Conservation (phyloP, 202 grass and related monocot species). For the Panicum hallii region DNA sequence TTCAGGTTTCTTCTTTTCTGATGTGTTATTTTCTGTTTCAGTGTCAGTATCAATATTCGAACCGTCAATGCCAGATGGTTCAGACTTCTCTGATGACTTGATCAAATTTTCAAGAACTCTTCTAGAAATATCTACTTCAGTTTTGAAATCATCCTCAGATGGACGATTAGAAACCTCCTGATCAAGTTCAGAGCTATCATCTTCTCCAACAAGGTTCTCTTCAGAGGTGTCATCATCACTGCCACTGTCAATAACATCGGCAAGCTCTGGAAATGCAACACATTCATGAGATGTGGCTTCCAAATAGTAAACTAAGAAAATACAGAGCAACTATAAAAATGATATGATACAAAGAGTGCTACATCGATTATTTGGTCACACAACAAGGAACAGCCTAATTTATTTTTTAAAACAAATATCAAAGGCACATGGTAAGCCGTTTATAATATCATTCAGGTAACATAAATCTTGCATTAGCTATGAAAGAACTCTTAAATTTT, state of each 20-base stretch:
- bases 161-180: slow-evolving; percentile 49
- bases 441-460: slow-evolving; percentile 27
- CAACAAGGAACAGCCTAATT: not conserved
- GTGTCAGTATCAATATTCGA: slow-evolving; percentile 58
- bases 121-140: slow-evolving; percentile 80
- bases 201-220: slow-evolving; percentile 58
- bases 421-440: not conserved
- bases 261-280: slow-evolving; percentile 55
- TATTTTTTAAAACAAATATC: slow-evolving; percentile 19
- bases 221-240: slow-evolving; percentile 62
- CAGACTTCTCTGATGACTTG: slow-evolving; percentile 64
- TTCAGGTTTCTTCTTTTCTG: slow-evolving; percentile 49
- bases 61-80: slow-evolving; percentile 47
- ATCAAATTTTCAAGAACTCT: slow-evolving; percentile 89
- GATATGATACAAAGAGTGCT: not conserved
- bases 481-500: not conserved
- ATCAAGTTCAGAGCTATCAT: slow-evolving; percentile 49
- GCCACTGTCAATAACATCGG: slow-evolving; percentile 50
- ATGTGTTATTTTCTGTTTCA: slow-evolving; percentile 49
- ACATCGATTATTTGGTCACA: slow-evolving; percentile 13
- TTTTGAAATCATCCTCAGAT: slow-evolving; percentile 64
- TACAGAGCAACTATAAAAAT: slow-evolving; percentile 25
- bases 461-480: slow-evolving; percentile 33
- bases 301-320: slow-evolving; percentile 32
- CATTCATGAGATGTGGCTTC: slow-evolving; percentile 22